Evolutionary conservation across 2,329 filamentous ascomycete genomes (phyloP).

Genomic region (Acarospora socialis): DNA sequence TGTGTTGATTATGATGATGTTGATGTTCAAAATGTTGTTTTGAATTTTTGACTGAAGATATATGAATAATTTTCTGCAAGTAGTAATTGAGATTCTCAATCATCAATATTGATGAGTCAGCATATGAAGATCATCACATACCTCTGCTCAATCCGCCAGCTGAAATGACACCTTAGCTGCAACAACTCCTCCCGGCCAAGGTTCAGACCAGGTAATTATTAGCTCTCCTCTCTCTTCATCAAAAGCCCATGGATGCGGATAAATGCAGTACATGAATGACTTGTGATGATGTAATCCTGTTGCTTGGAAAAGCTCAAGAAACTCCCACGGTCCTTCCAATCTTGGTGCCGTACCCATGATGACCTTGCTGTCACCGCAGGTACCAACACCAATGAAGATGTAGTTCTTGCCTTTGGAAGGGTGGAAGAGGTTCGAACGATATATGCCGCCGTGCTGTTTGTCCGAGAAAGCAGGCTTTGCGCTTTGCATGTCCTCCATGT

Average conservation of each 20-base stretch:
- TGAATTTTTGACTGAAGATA: too few species aligned
- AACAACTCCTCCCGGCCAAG: conserved; percentile 12
- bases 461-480: conserved; percentile 8
- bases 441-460: conserved; percentile 10
- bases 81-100: too few species aligned
- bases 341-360: conserved; percentile 9
- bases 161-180: conserved; percentile 10
- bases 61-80: too few species aligned
- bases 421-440: conserved; percentile 11
- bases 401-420: conserved; percentile 6
- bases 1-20: too few species aligned
- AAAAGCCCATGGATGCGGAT: conserved; percentile 13
- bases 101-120: too few species aligned
- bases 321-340: conserved; percentile 13
- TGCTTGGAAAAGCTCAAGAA: conserved; percentile 7
- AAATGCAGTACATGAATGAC: too few species aligned
- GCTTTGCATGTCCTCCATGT: conserved; percentile 1
- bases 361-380: conserved; percentile 11
- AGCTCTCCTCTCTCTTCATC: conserved; percentile 8
- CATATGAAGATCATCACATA: too few species aligned
- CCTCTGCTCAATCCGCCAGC: too few species aligned
- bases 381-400: conserved; percentile 12
- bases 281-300: conserved; percentile 8
- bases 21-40: too few species aligned
- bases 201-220: conserved; percentile 14